Evolutionary conservation across 176 grass and related monocot genomes (phyloP).

Genomic region (Elymus sibiricus): DNA sequence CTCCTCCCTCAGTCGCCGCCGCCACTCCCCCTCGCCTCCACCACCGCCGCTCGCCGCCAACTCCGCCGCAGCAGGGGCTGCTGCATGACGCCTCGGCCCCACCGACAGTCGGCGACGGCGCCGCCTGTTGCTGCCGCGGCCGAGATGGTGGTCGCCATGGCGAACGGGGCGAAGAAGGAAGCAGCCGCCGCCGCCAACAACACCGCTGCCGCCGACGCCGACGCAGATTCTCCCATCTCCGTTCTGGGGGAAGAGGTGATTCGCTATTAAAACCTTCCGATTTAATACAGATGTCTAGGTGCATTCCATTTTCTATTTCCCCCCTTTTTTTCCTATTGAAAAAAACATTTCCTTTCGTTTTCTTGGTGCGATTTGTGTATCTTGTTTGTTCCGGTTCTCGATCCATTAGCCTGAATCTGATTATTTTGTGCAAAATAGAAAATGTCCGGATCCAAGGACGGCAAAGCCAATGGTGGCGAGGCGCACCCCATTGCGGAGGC

Average conservation of each 20-base stretch:
- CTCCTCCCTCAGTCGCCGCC: no score
- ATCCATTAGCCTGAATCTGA: neutral
- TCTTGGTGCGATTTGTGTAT: neutral
- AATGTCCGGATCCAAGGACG: slow-evolving; percentile 16
- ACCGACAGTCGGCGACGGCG: neutral
- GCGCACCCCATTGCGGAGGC: neutral
- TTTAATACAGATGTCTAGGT: neutral
- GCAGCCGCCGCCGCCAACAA: neutral
- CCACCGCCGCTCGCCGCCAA: neutral
- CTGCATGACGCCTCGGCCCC: neutral
- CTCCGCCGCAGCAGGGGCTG: neutral
- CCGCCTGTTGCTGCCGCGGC: neutral
- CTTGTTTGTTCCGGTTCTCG: neutral
- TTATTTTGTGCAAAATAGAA: slow-evolving; percentile 38
- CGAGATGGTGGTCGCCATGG: slow-evolving; percentile 46
- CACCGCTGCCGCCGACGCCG: neutral
- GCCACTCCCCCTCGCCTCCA: neutral
- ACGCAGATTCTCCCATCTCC: slow-evolving; percentile 80
- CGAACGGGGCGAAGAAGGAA: slow-evolving; percentile 40
- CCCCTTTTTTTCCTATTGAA: neutral
- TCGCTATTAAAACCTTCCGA: neutral
- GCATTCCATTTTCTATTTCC: neutral
- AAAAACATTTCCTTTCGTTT: neutral
- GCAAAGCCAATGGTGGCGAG: neutral
- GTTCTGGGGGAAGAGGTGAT: slow-evolving; percentile 87